Percentiles rank a stretch among this genome's conserved stretches.
phyloP scores from a whole-genome alignment of 768 basidiomycete genomes.

The Lentinula sp. region DNA sequence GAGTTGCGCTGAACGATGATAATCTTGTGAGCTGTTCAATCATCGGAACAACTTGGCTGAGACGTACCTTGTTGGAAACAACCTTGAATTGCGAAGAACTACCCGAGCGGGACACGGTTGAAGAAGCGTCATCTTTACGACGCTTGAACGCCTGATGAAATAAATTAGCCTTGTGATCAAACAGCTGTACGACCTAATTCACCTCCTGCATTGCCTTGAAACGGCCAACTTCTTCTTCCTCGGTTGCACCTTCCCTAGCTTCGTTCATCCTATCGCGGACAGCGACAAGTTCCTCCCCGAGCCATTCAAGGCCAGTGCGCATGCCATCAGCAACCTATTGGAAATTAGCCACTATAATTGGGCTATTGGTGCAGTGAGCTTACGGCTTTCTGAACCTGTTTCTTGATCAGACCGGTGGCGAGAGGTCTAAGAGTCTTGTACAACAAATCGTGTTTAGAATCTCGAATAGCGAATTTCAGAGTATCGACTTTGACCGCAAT shows the following conservation, averaged over 20 bases:
- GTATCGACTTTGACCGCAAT: slow-evolving; percentile 79
- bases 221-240: slow-evolving; percentile 16
- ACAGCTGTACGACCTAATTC: not conserved
- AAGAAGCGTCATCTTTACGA: slow-evolving; percentile 19
- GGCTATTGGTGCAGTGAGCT: not conserved
- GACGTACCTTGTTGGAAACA: slow-evolving; percentile 46
- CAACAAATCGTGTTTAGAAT: slow-evolving; percentile 83
- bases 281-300: slow-evolving; percentile 85
- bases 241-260: slow-evolving; percentile 31
- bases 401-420: slow-evolving; percentile 80
- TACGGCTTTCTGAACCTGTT: slow-evolving; percentile 48
- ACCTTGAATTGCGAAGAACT: slow-evolving; percentile 69
- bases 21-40: too few relatives aligned
- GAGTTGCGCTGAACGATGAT: slow-evolving; percentile 38
- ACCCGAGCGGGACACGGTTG: slow-evolving; percentile 27
- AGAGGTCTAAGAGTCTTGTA: slow-evolving; percentile 82
- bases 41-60: too few relatives aligned
- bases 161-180: not conserved
- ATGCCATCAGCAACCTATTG: slow-evolving; percentile 61
- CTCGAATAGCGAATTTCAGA: slow-evolving; percentile 86
- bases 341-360: too few relatives aligned
- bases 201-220: slow-evolving; percentile 59
- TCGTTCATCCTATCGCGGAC: slow-evolving; percentile 77
- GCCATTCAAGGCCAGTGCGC: slow-evolving; percentile 74
- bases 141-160: slow-evolving; percentile 48